phyloP scores from a whole-genome alignment of 768 basidiomycete species.

The Sporobolomyces pararoseus region DNA sequence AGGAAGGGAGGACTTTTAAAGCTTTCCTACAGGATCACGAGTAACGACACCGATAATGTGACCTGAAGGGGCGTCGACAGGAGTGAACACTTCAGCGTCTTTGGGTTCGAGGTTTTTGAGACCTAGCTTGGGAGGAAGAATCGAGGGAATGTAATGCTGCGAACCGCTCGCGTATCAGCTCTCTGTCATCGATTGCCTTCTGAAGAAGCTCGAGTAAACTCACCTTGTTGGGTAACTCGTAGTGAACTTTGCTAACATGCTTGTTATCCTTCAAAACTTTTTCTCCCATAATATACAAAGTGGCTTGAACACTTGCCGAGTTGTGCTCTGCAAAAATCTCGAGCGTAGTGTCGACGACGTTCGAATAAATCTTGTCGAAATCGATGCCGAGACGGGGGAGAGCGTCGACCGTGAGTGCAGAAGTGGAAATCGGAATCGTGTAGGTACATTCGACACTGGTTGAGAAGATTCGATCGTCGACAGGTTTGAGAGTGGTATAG shows the following conservation, averaged over 20 bases:
- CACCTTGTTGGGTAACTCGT: conserved; percentile 68
- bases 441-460: conserved; percentile 69
- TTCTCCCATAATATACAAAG: conserved; percentile 56
- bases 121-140: conserved; percentile 57
- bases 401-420: conserved; percentile 54
- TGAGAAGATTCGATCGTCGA: conserved; percentile 83
- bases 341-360: conserved; percentile 64
- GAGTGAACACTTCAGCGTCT: conserved; percentile 79
- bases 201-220: too few relatives aligned
- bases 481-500: conserved; percentile 75
- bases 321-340: conserved; percentile 80
- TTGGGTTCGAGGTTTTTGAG: conserved; percentile 51
- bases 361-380: conserved; percentile 55
- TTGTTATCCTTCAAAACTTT: conserved; percentile 65
- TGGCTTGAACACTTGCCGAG: conserved; percentile 73
- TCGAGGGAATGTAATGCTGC: conserved; percentile 88
- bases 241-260: conserved; percentile 61
- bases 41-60: conserved; percentile 43
- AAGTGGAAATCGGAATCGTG: conserved; percentile 48
- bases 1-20: too few relatives aligned
- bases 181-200: too few relatives aligned
- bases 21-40: conserved; percentile 34
- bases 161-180: too few relatives aligned
- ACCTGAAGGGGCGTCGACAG: conserved; percentile 57
- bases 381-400: conserved; percentile 54